Percentiles rank a stretch among this genome's conserved stretches.
phyloP scores from a whole-genome alignment of 192 early-diverging fungal species.

The Helicostylum pulchrum region DNA sequence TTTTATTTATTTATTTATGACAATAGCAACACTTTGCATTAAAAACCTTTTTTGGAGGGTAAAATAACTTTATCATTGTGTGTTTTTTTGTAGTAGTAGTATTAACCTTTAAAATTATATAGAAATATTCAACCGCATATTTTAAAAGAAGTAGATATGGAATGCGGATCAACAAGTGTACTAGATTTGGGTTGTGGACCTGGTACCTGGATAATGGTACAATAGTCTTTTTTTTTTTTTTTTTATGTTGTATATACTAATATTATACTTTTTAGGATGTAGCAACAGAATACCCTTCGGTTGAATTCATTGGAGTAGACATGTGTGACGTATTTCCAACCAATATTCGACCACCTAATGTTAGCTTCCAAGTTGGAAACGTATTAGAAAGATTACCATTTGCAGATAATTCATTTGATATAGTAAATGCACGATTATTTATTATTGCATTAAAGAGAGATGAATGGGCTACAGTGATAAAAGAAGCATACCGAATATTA shows the following conservation, averaged over 20 bases:
- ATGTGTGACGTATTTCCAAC: slow-evolving; percentile 30
- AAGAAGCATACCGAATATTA: slow-evolving; percentile 26
- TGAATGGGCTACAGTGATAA: slow-evolving; percentile 19
- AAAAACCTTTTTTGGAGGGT: slow-evolving; percentile 25
- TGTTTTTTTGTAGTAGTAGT: not conserved
- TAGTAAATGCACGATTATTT: slow-evolving; percentile 24
- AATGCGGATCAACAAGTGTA: not conserved
- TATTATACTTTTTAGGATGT: slow-evolving; percentile 18
- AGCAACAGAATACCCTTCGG: slow-evolving; percentile 20
- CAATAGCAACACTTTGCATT: slow-evolving; percentile 34
- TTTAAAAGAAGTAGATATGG: not conserved
- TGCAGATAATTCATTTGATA: slow-evolving; percentile 32
- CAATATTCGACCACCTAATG: slow-evolving; percentile 29
- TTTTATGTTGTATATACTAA: too few species aligned
- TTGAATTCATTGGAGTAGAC: slow-evolving; percentile 32
- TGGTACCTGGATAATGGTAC: slow-evolving; percentile 36
- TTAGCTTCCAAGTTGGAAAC: slow-evolving; percentile 27
- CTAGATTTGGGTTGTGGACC: slow-evolving; percentile 35
- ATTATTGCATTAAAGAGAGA: slow-evolving; percentile 22
- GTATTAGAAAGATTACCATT: slow-evolving; percentile 26
- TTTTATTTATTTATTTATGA: not conserved
- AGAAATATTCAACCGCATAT: not conserved
- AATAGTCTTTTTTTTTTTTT: not conserved
- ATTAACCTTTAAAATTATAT: not conserved
- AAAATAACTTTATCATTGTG: not conserved